phyloP scores from a whole-genome alignment of 164 flowering plant species.

The Berberis vulgaris region DNA sequence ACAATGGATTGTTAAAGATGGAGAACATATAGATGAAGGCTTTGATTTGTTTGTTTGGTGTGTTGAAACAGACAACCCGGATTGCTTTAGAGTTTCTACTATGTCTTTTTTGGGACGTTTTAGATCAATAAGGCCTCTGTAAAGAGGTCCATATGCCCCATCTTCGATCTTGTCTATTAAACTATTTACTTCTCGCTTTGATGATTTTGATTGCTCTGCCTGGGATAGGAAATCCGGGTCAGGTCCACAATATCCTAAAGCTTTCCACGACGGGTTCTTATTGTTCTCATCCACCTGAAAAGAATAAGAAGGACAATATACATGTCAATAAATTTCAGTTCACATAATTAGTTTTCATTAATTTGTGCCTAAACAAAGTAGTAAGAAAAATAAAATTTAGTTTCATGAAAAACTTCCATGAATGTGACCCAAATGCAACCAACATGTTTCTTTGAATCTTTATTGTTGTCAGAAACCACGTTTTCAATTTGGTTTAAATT shows the following conservation, averaged over 20 bases:
- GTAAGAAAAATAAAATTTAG: too few species aligned
- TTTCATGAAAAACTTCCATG: too few species aligned
- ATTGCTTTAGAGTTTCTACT: conserved; percentile 16
- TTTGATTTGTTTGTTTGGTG: not conserved
- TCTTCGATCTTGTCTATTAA: conserved; percentile 4
- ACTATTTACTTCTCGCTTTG: not conserved
- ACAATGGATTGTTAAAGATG: conserved; percentile 30
- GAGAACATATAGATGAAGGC: conserved; percentile 7
- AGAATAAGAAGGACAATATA: not conserved
- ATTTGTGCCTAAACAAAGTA: too few species aligned
- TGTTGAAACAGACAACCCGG: conserved; percentile 34
- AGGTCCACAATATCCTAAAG: conserved; percentile 61
- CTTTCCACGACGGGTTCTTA: conserved; percentile 62
- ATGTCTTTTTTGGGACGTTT: conserved; percentile 14
- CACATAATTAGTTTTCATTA: too few species aligned
- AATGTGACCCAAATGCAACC: too few species aligned
- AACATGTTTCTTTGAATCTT: too few species aligned
- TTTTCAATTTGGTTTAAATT: too few species aligned
- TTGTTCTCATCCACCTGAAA: conserved; percentile 53
- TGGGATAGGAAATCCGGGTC: conserved; percentile 41
- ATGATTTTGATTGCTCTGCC: not conserved
- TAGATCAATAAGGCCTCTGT: conserved; percentile 35
- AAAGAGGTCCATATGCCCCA: conserved; percentile 48
- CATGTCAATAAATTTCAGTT: not conserved
- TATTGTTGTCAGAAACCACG: too few species aligned